These are phyloP conservation scores for Physcomitrium patens DNA, from an alignment of 225 moss, liverwort and hornwort genomes.

Conservation along the genomic window DNA sequence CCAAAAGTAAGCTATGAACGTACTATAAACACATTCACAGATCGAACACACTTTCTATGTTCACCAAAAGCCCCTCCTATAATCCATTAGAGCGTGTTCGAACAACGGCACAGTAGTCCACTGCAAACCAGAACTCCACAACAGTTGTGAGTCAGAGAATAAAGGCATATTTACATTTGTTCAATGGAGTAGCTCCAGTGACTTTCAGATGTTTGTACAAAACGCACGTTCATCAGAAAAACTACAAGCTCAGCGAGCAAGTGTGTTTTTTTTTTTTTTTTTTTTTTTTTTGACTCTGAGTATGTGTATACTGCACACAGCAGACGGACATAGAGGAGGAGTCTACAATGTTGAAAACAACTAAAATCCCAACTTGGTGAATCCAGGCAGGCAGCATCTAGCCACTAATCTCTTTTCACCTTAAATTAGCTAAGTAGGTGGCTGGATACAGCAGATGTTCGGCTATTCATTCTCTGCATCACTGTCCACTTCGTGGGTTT, in stretches of 20 bases:
- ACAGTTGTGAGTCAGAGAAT: constrained; percentile 19
- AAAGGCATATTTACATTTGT: constrained; percentile 37
- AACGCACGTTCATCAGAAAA: constrained; percentile 17
- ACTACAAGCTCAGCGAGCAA: constrained; percentile 16
- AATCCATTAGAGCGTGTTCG: no score
- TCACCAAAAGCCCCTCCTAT: no score
- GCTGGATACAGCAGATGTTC: constrained; percentile 1
- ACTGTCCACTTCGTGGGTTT: constrained; percentile 62
- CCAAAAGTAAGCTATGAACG: no score
- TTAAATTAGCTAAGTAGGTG: constrained; percentile 12
- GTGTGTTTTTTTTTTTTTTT: no score
- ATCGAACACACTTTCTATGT: no score
- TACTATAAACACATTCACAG: no score
- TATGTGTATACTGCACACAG: constrained; percentile 27
- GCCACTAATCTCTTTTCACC: constrained; percentile 28
- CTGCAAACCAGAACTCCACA: no score
- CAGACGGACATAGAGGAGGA: constrained; percentile 2
- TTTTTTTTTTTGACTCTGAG: constrained; percentile 5
- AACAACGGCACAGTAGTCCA: no score
- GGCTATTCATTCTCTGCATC: constrained; percentile 60
- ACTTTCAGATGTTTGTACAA: constrained; percentile 48
- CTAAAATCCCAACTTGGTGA: constrained; percentile 17
- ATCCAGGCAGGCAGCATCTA: constrained; percentile 10
- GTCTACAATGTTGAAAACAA: constrained; percentile 6
- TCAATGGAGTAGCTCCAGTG: constrained; percentile 23